Percentiles rank a stretch among this genome's conserved stretches.
Evolutionary conservation across 129 eudicot genomes (phyloP).

Genomic region (Ambrosia trifida): DNA sequence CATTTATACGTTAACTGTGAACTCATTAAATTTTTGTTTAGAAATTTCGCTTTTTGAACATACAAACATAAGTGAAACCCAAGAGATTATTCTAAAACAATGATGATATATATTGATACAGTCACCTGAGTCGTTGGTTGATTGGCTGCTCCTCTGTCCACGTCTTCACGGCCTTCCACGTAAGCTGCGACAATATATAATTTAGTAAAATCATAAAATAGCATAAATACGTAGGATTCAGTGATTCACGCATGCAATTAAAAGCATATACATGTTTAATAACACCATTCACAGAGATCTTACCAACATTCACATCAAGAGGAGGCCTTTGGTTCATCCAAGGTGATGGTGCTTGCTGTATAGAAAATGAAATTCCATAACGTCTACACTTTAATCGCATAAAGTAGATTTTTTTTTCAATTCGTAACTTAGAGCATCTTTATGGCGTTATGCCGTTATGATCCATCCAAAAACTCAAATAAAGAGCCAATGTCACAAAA

Average conservation of each 20-base stretch:
- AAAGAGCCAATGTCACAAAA: neutral
- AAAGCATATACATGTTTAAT: neutral
- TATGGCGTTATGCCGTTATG: neutral
- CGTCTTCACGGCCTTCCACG: constrained; percentile 73
- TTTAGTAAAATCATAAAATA: neutral
- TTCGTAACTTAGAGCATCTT: neutral
- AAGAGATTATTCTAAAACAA: neutral
- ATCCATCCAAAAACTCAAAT: neutral
- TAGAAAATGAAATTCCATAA: constrained; percentile 5
- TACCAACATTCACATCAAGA: constrained; percentile 88
- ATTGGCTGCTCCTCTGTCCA: constrained; percentile 57
- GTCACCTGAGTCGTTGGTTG: constrained; percentile 73
- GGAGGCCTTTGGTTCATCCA: constrained; percentile 82
- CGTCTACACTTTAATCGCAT: neutral
- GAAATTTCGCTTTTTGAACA: neutral
- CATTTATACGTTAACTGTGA: constrained; percentile 10
- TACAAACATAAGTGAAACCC: neutral
- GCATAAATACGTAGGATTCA: neutral
- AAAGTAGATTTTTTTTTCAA: neutral
- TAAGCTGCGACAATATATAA: constrained; percentile 48
- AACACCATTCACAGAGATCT: constrained; percentile 25
- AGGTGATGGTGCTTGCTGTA: constrained; percentile 83
- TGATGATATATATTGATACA: neutral
- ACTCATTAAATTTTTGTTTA: neutral
- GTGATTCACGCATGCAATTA: neutral